Evolutionary conservation across 768 basidiomycete genomes (phyloP), one percentile per base, ranked within the genome.

Genomic region (Lactarius quietus): DNA sequence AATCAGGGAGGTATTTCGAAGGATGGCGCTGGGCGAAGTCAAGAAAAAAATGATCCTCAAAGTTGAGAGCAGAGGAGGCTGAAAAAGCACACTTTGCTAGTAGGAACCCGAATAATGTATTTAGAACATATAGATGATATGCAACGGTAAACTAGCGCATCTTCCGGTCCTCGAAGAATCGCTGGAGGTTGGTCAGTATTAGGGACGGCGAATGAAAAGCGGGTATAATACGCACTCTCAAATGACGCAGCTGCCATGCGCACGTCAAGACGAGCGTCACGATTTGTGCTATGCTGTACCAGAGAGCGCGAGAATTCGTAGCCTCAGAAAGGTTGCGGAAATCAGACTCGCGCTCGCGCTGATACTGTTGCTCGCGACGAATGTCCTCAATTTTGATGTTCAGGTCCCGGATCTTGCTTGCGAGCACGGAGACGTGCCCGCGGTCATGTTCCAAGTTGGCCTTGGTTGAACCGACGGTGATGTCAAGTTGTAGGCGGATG

Each of bases 361-460:
- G 96, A 74, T 98, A 99, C 76, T 95, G 92, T 78, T 99, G 97
- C 77, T 98, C 97, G 29, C 94, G 82, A 54, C 93, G 83, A 62
- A 98, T 90, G 71, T 96, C 94, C 75, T 92, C 92, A 57, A 99
- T 81, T 76, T 94, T 96, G 72, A 87, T 83, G 77, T 98, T 99
- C 67, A 99, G 81, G 72, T 98, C 97, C 31, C 93, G 87, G 62
- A 99, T 82, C 76, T 93, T 93, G 56, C 82, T 73, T 0, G 92
- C 89, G 39, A 95, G 79, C 70, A 91, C 88, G 3, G 88, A 89
- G 31, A 95, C 86, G 74, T 95, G 94, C 12, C 83, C 85, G 33
- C 93, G 84, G 78, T 96, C 94, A 60, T 91, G 87, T 62, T 95
- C 92, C n/a, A 83, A 76, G 75, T 98, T 93, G 23, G 91, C 79